Percentiles rank a stretch among this genome's conserved stretches.
Evolutionary conservation across 2,329 filamentous ascomycete genomes (phyloP).

Genomic region (Didymellaceae sp.): DNA sequence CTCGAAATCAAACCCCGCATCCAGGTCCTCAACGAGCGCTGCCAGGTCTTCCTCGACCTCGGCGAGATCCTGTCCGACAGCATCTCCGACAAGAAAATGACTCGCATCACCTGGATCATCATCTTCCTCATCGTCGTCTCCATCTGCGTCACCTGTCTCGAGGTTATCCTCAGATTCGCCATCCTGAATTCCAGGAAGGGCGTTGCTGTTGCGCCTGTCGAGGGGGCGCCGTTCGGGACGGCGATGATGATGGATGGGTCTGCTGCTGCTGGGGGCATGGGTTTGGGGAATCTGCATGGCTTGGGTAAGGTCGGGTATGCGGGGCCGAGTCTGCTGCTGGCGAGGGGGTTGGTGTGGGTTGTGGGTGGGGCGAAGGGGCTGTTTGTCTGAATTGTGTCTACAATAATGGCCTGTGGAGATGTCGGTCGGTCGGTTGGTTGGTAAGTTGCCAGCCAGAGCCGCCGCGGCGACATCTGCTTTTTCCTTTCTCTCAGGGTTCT

Average conservation of each 20-base stretch:
- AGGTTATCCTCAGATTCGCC: slow-evolving; percentile 82
- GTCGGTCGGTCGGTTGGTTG: too few relatives aligned
- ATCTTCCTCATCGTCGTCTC: slow-evolving; percentile 91
- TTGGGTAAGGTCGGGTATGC: slow-evolving; percentile 27
- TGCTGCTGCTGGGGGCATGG: too few relatives aligned
- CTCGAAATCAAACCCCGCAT: slow-evolving; percentile 96
- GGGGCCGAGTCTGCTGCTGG: slow-evolving; percentile 37
- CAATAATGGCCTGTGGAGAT: too few relatives aligned
- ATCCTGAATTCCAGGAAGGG: slow-evolving; percentile 41
- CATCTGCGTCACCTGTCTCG: slow-evolving; percentile 88
- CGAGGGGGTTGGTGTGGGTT: slow-evolving; percentile 33
- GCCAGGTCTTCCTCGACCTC: slow-evolving; percentile 93
- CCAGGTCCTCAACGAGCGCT: slow-evolving; percentile 95
- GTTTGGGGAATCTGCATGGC: slow-evolving; percentile 12
- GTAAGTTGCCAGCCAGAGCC: too few relatives aligned
- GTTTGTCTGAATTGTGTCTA: slow-evolving; percentile 13
- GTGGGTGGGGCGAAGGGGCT: slow-evolving; percentile 27
- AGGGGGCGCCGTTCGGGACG: slow-evolving; percentile 9
- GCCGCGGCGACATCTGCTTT: background rate
- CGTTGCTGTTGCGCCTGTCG: slow-evolving; percentile 1
- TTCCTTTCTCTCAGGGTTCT: background rate
- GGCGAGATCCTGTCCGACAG: slow-evolving; percentile 93
- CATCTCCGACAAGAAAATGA: slow-evolving; percentile 95
- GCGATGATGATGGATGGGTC: background rate
- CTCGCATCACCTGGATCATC: slow-evolving; percentile 95